Percentiles rank a stretch among this genome's conserved stretches.
Evolutionary conservation across 495 filamentous ascomycete species (phyloP).

Genomic region (Parmelia sp.): DNA sequence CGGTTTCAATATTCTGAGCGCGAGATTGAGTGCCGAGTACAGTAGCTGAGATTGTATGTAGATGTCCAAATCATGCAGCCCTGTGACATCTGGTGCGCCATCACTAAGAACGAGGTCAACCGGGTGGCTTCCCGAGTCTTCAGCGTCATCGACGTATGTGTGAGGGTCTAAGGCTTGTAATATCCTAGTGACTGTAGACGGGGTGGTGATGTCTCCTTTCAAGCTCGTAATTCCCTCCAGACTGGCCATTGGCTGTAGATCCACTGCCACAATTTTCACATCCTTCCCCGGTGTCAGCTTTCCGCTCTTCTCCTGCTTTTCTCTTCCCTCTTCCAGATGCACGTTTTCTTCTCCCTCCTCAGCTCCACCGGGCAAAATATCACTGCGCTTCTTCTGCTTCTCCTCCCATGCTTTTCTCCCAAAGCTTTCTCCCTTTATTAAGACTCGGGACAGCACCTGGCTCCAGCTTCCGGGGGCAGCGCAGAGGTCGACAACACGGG

Average conservation of each 20-base stretch:
- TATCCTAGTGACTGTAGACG: constrained; percentile 83
- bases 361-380: constrained; percentile 34
- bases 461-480: constrained; percentile 96
- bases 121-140: constrained; percentile 46
- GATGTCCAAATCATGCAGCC: constrained; percentile 93
- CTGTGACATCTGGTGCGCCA: constrained; percentile 93
- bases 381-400: constrained; percentile 54
- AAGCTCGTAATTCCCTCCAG: constrained; percentile 86
- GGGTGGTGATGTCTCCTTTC: constrained; percentile 94
- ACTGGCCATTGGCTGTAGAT: constrained; percentile 91
- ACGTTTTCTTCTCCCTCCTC: constrained; percentile 17
- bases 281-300: constrained; percentile 55
- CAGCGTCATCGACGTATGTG: constrained; percentile 39
- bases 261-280: constrained; percentile 91
- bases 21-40: constrained; percentile 86
- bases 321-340: constrained; percentile 29
- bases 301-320: constrained; percentile 26
- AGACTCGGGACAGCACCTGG: constrained; percentile 84
- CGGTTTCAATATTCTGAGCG: constrained; percentile 80
- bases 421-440: constrained; percentile 89
- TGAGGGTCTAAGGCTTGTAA: constrained; percentile 76
- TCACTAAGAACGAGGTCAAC: constrained; percentile 92
- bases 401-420: constrained; percentile 79
- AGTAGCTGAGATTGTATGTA: constrained; percentile 95
- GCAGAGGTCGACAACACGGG: constrained; percentile 93